Evolutionary conservation across 192 early-diverging fungal species (phyloP).

Genomic region (Kickxella alabastrina): DNA sequence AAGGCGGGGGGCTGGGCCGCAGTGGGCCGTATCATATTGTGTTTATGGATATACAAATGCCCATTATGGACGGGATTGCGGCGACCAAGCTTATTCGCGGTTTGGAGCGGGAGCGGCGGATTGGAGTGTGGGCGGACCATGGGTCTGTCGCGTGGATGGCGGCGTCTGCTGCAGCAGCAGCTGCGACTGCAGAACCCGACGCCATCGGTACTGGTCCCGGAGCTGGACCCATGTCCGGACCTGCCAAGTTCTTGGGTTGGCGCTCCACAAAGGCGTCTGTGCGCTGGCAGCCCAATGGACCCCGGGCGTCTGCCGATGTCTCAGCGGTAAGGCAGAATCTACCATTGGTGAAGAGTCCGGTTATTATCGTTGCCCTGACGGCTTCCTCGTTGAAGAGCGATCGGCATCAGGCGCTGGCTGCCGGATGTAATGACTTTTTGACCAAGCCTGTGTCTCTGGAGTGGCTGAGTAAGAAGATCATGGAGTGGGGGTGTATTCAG

Average conservation of each 20-base stretch:
- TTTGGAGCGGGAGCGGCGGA: conserved; percentile 55
- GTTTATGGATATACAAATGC: conserved; percentile 89
- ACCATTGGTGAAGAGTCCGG: conserved; percentile 54
- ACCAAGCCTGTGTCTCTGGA: conserved; percentile 80
- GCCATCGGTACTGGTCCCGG: conserved; percentile 1
- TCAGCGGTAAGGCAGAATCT: background rate
- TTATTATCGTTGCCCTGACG: conserved; percentile 86
- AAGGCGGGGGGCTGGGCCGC: background rate
- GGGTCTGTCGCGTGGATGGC: conserved; percentile 77
- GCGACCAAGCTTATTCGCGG: conserved; percentile 76
- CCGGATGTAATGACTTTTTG: conserved; percentile 88
- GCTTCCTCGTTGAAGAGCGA: conserved; percentile 70
- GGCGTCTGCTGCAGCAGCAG: conserved; percentile 34
- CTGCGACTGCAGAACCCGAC: conserved; percentile 23
- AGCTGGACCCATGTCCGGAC: no score
- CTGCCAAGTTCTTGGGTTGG: no score
- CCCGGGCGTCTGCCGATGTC: background rate
- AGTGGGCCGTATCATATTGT: conserved; percentile 56
- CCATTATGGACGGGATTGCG: conserved; percentile 82
- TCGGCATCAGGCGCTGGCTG: conserved; percentile 68
- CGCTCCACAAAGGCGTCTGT: no score
- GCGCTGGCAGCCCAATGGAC: background rate
- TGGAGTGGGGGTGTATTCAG: conserved; percentile 93
- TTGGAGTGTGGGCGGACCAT: conserved; percentile 39
- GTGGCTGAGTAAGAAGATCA: conserved; percentile 83